Evolutionary conservation across 164 flowering plant genomes (phyloP).

Genomic region (Liriodendron chinense): DNA sequence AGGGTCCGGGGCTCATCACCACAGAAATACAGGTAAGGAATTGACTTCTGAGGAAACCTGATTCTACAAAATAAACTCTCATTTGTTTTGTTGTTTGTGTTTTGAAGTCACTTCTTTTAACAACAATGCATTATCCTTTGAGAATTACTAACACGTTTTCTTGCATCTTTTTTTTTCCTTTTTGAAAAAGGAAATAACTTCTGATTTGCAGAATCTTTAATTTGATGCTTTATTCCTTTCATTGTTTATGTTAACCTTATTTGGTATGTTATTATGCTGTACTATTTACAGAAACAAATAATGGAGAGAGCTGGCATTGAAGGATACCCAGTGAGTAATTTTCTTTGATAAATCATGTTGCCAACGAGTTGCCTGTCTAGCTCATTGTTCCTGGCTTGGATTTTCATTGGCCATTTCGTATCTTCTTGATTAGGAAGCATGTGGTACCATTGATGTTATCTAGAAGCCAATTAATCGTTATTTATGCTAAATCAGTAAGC

Average conservation of each 20-base stretch:
- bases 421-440: too few species aligned
- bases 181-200: not conserved
- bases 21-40: conserved; percentile 53
- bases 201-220: not conserved
- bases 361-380: not conserved
- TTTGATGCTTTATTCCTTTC: not conserved
- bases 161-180: not conserved
- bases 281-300: conserved; percentile 26
- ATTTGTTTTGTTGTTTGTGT: not conserved
- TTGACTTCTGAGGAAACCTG: too few species aligned
- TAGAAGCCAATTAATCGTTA: too few species aligned
- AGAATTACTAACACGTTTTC: not conserved
- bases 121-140: not conserved
- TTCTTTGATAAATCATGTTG: conserved; percentile 8
- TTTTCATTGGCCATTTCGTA: too few species aligned
- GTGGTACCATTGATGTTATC: too few species aligned
- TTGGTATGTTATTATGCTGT: not conserved
- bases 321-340: conserved; percentile 27
- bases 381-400: too few species aligned
- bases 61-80: not conserved
- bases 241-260: not conserved
- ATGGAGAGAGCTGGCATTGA: conserved; percentile 38
- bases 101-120: not conserved
- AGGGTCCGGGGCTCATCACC: conserved; percentile 70
- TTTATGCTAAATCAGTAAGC: too few species aligned